Evolutionary conservation across 768 basidiomycete genomes (phyloP).

Genomic region (Lyophyllum atratum): DNA sequence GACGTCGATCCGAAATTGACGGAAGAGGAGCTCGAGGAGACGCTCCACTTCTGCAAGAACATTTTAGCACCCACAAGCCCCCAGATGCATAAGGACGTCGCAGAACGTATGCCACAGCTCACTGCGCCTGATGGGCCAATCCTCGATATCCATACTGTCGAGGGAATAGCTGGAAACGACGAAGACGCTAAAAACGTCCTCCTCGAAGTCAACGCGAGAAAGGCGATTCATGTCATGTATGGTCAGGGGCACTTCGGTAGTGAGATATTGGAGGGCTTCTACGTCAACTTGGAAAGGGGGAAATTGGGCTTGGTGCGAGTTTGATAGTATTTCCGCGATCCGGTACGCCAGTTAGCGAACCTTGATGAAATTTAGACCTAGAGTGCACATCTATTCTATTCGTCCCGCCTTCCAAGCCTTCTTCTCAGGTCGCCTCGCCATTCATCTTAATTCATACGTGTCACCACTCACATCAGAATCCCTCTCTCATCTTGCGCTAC

Average conservation of each 20-base stretch:
- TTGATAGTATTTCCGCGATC: neutral
- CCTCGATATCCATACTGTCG: conserved; percentile 1
- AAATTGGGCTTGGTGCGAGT: conserved; percentile 7
- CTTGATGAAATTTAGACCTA: too few species aligned
- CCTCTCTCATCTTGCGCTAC: too few species aligned
- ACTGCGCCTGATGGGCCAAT: neutral
- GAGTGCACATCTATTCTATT: too few species aligned
- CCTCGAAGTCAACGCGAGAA: conserved; percentile 6
- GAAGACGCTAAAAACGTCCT: conserved; percentile 4
- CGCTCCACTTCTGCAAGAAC: conserved; percentile 32
- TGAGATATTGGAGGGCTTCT: conserved; percentile 5
- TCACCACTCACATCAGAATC: too few species aligned
- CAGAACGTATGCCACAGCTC: conserved; percentile 15
- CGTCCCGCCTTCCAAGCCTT: too few species aligned
- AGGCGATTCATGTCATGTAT: conserved; percentile 3
- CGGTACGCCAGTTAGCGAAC: too few species aligned
- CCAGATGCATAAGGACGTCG: conserved; percentile 25
- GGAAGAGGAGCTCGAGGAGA: conserved; percentile 50
- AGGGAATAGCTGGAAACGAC: neutral
- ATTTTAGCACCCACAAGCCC: conserved; percentile 28
- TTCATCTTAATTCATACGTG: too few species aligned
- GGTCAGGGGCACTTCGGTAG: conserved; percentile 7
- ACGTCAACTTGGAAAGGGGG: conserved; percentile 7
- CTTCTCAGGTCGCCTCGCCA: too few species aligned
- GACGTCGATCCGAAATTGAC: conserved; percentile 49